These are phyloP conservation scores for Geosmithia morbida DNA, from an alignment of 2,329 filamentous ascomycete genomes.

Conservation along the genomic window DNA sequence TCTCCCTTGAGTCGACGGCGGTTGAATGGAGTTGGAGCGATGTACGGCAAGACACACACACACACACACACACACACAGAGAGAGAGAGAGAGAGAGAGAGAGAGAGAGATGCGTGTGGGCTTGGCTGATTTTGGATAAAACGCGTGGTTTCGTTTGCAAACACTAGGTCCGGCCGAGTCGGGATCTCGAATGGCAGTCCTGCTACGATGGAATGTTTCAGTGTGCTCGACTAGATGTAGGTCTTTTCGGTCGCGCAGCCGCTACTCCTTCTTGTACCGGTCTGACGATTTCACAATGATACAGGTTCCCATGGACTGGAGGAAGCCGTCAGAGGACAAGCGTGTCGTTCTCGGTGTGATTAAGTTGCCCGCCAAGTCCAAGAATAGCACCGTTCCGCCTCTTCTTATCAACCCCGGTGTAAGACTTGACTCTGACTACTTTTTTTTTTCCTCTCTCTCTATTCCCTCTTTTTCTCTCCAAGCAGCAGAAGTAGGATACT, in stretches of 20 bases:
- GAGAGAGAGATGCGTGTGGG: neutral
- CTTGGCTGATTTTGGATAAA: neutral
- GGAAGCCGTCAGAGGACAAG: constrained; percentile 10
- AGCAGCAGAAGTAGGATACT: neutral
- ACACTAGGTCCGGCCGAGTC: constrained; percentile 20
- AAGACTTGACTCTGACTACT: neutral
- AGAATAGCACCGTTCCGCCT: constrained; percentile 10
- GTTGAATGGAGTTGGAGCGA: constrained; percentile 12
- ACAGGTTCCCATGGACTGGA: constrained; percentile 21
- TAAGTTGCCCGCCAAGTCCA: constrained; percentile 15
- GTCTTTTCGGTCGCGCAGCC: neutral
- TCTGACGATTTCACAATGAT: neutral
- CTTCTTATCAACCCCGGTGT: constrained; percentile 21
- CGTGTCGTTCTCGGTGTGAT: constrained; percentile 17
- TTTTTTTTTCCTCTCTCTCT: too few species aligned
- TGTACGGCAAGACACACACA: constrained; percentile 6
- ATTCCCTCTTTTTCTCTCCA: neutral
- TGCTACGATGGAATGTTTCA: constrained; percentile 15
- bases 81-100: neutral
- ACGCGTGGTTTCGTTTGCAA: neutral
- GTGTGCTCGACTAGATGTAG: constrained; percentile 18
- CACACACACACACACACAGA: too few species aligned
- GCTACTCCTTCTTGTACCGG: neutral
- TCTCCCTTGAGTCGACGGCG: neutral
- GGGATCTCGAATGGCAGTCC: constrained; percentile 13